Base-by-base conservation (phyloP, 2,329 filamentous ascomycete species). In the Diaporthe ilicicola region DNA sequence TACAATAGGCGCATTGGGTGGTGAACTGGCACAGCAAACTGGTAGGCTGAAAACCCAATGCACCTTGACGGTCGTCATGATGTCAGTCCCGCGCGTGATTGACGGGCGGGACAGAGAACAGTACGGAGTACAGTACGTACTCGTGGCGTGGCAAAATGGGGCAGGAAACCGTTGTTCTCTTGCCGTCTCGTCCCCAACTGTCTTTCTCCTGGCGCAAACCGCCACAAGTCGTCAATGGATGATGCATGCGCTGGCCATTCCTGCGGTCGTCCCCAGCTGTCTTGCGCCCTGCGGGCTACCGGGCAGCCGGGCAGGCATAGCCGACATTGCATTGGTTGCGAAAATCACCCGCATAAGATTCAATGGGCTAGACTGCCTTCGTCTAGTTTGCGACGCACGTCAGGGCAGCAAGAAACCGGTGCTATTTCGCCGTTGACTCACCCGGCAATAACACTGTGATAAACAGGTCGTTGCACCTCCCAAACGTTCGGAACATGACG, bases 271-370 rank as follows among this genome's bases (percentile, higher is more conserved):
- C 9, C 29, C 29, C 27, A 34, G 29, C 34, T 27, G 22, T 59
- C 34, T 59, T 59, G 24, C 27, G 17, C 22, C 22, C 24, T n/a
- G 37, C 55, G 15, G 39, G 37, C 34, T 61, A 32, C 19, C 19
- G 17, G 27, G 9, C 19, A n/a, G 22, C 19, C 19, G 17, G 27
- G 9, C 19, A n/a, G 22, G 24, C 22, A 24, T 6, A 1, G 39
- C 27, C 56, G 39, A 61, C 39, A 13, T n/a, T 50, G 42, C 59
- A 48, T 34, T 34, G 12, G 4, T 22, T 34, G 42, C 44, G 27
- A 64, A 50, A 48, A 50, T 64, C 13, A 50, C 59, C 44, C 46
- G 59, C 59, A 64, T 50, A 37, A 64, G 42, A 64, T 64, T 64
- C 59, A 27, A 64, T 64, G 46, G 29, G 50, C 59, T 50, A 64